Evolutionary conservation across 164 flowering plant species (phyloP), one percentile per base, ranked within the genome.

Genomic region (Berberis thunbergii): DNA sequence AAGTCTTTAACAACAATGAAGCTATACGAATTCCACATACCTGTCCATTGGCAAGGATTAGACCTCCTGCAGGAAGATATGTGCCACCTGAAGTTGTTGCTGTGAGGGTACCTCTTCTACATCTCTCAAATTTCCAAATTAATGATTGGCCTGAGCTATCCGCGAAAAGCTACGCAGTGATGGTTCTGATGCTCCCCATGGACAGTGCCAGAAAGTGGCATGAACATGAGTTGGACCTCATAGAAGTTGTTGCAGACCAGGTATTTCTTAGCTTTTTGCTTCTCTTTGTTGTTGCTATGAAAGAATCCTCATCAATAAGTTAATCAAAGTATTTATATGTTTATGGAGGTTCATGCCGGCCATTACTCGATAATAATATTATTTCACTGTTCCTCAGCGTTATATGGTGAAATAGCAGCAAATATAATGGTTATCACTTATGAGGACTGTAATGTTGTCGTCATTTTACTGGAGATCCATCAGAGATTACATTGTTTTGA

Each of bases 241-340:
- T 88, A 40, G 89, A 88, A 64, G 91, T 86, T 65, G 91, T 88
- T 67, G 86, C 88, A 3, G 89, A 88, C 68, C 96, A 88, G 94
- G 94, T 87, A 63, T 6, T 26, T 26, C 26, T 26, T 26, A 26
- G 26, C 26, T 26, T 26, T 26, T 50, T 42, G 10, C 8, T 3
- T 7, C 3, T 7, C 11, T 59, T 38, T 45, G 8, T 41, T 48
- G 41, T 43, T 8, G 62, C 11, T 26, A 0, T 26, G 26, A 26
- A 26, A 26, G 26, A 26, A 26, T 26, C 26, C 26, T 26, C 26
- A 26, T 26, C 26, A 26, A 26, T 26, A 26, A 26, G 26, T 26
- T 26, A 26, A 26, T 26, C 26, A 26, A 26, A 26, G 26, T 26
- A 26, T 26, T 26, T 26, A 26, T 26, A 26, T 26, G 26, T 26